Evolutionary conservation across 495 filamentous ascomycete genomes (phyloP).

Genomic region (Neurospora tetrasperma): DNA sequence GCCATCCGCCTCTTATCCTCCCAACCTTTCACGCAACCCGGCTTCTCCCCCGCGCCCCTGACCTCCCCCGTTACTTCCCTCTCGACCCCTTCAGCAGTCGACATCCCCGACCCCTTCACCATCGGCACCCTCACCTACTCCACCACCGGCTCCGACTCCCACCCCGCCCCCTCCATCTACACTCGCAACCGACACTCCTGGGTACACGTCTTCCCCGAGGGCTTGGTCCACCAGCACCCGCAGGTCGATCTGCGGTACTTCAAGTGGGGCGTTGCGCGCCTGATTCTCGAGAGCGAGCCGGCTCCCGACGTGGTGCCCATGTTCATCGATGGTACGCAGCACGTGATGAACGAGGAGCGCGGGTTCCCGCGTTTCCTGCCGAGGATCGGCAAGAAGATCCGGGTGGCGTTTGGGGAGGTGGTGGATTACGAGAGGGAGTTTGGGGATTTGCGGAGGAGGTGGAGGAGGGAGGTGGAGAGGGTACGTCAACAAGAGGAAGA

Average conservation of each 20-base stretch:
- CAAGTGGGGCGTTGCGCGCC: conserved; percentile 86
- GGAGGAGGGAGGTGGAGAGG: conserved; percentile 49
- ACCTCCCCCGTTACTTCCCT: conserved; percentile 22
- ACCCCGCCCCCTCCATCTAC: conserved; percentile 48
- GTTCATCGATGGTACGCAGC: conserved; percentile 80
- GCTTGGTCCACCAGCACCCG: conserved; percentile 80
- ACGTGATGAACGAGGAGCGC: conserved; percentile 75
- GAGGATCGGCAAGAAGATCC: conserved; percentile 56
- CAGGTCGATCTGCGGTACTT: conserved; percentile 81
- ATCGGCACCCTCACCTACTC: conserved; percentile 53
- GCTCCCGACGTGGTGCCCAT: conserved; percentile 83
- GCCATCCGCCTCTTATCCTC: conserved; percentile 73
- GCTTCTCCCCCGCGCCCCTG: conserved; percentile 17
- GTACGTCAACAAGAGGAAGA: not conserved
- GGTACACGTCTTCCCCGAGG: conserved; percentile 96
- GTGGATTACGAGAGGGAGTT: conserved; percentile 51
- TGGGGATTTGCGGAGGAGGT: conserved; percentile 57
- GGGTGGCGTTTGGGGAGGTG: conserved; percentile 62
- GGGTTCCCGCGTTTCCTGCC: conserved; percentile 74
- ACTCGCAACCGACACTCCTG: conserved; percentile 51
- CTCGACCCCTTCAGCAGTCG: conserved; percentile 7
- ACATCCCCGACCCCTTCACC: conserved; percentile 49
- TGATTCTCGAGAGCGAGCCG: conserved; percentile 79
- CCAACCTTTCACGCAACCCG: conserved; percentile 37
- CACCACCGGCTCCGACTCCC: conserved; percentile 47